Evolutionary conservation across 129 eudicot species (phyloP).

Genomic region (Centella asiatica): DNA sequence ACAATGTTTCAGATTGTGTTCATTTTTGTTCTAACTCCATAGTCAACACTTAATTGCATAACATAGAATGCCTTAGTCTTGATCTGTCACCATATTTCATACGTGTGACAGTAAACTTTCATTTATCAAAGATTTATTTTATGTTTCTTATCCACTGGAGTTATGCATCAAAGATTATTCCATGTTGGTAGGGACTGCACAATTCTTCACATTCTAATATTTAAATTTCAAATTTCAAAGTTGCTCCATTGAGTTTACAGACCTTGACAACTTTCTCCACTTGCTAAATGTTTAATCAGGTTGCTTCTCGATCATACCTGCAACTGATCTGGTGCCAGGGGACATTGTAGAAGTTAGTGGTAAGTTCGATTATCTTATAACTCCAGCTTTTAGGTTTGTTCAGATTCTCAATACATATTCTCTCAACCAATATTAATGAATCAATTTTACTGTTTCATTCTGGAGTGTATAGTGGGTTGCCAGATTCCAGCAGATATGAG

Average conservation of each 20-base stretch:
- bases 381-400: constrained; percentile 1
- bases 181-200: not conserved
- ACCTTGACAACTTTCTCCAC: constrained; percentile 3
- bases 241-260: not conserved
- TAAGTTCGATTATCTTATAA: constrained; percentile 20
- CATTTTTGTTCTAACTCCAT: too few relatives aligned
- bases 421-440: constrained; percentile 1
- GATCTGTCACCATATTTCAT: too few relatives aligned
- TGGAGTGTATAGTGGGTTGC: constrained; percentile 66
- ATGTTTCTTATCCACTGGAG: too few relatives aligned
- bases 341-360: constrained; percentile 98
- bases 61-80: too few relatives aligned
- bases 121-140: too few relatives aligned
- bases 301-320: constrained; percentile 90
- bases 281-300: constrained; percentile 35
- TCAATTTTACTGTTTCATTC: constrained; percentile 7
- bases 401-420: not conserved
- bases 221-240: not conserved
- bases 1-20: too few relatives aligned
- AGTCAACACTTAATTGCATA: too few relatives aligned
- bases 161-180: too few relatives aligned
- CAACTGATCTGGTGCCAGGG: constrained; percentile 93
- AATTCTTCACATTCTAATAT: not conserved
- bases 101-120: too few relatives aligned
- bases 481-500: constrained; percentile 97